Conservation (phyloP, 1,284 basidiomycete species). For the Boletus semigastroideus region DNA sequence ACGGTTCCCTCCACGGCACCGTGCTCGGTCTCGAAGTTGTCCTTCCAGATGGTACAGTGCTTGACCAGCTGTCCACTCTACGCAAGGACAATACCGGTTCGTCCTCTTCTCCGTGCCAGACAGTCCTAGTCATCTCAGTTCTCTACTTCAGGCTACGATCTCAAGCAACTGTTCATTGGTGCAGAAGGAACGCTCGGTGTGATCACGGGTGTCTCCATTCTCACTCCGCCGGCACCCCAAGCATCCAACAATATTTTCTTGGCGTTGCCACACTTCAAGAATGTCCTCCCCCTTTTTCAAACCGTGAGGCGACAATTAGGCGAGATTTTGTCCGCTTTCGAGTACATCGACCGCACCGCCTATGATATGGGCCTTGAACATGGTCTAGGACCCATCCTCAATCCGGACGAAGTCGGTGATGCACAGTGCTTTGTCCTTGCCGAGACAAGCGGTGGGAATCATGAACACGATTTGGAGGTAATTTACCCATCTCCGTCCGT, state of each 20-base stretch:
- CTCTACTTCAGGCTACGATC: slow-evolving; percentile 87
- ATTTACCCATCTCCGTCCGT: slow-evolving; percentile 12
- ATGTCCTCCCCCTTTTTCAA: slow-evolving; percentile 70
- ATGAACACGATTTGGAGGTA: slow-evolving; percentile 95
- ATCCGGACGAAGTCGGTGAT: slow-evolving; percentile 67
- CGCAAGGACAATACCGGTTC: slow-evolving; percentile 98
- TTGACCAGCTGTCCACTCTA: slow-evolving; percentile 80
- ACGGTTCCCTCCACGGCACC: slow-evolving; percentile 93
- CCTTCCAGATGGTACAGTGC: slow-evolving; percentile 93
- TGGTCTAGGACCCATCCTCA: slow-evolving; percentile 66
- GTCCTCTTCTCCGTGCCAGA: slow-evolving; percentile 16
- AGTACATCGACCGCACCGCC: slow-evolving; percentile 90
- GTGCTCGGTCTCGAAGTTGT: slow-evolving; percentile 98
- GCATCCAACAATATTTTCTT: slow-evolving; percentile 80
- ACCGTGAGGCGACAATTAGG: slow-evolving; percentile 76
- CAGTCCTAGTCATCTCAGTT: not conserved
- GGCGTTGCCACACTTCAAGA: slow-evolving; percentile 72
- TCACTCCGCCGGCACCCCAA: slow-evolving; percentile 88
- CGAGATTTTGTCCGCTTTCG: slow-evolving; percentile 97
- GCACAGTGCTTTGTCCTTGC: slow-evolving; percentile 90
- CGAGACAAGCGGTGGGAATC: slow-evolving; percentile 93
- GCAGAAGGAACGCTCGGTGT: slow-evolving; percentile 96
- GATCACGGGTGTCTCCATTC: slow-evolving; percentile 93
- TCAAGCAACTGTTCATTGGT: slow-evolving; percentile 99
- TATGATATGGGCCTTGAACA: slow-evolving; percentile 86